Conservation (phyloP, 1,139 yeast species). For the Keqinozyma sinolaborantium region DNA sequence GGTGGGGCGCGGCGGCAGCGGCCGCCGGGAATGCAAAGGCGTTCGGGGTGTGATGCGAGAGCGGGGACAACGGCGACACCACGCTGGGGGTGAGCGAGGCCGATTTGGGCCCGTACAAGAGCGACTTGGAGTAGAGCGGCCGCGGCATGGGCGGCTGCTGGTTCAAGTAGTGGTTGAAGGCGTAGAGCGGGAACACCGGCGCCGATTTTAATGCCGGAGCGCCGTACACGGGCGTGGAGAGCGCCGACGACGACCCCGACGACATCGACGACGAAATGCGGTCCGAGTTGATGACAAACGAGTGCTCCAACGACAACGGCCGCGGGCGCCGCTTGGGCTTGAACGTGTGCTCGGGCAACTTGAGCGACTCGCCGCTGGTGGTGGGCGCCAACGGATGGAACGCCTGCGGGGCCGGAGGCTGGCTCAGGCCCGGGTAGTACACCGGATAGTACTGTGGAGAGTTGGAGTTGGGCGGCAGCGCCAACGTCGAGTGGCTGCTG, state of each 20-base stretch:
- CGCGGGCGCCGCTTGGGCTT: slow-evolving; percentile 43
- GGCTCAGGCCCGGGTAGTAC: slow-evolving; percentile 9
- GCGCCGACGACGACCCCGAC: slow-evolving; percentile 1
- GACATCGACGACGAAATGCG: slow-evolving; percentile 12
- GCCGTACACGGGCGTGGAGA: slow-evolving; percentile 1
- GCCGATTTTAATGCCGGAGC: slow-evolving; percentile 10
- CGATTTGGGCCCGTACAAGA: slow-evolving; percentile 10
- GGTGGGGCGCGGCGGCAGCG: not conserved
- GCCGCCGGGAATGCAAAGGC: slow-evolving; percentile 1
- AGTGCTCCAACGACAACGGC: slow-evolving; percentile 38
- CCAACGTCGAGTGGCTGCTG: slow-evolving; percentile 7
- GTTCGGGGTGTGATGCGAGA: slow-evolving; percentile 27
- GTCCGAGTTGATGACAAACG: slow-evolving; percentile 25
- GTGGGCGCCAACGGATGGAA: slow-evolving; percentile 2
- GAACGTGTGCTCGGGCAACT: slow-evolving; percentile 25
- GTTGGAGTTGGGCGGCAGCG: slow-evolving; percentile 14
- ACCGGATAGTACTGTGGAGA: slow-evolving; percentile 14
- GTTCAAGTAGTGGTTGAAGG: slow-evolving; percentile 10
- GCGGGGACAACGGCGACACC: slow-evolving; percentile 40
- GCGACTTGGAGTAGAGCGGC: slow-evolving; percentile 7
- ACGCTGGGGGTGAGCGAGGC: slow-evolving; percentile 28
- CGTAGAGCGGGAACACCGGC: slow-evolving; percentile 13
- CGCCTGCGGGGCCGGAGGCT: slow-evolving; percentile 5
- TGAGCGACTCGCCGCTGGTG: slow-evolving; percentile 13
- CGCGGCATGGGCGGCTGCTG: slow-evolving; percentile 8